Percentiles rank a stretch among this genome's conserved stretches.
phyloP scores from a whole-genome alignment of 257 asterid genomes.

The Solanum piurae region DNA sequence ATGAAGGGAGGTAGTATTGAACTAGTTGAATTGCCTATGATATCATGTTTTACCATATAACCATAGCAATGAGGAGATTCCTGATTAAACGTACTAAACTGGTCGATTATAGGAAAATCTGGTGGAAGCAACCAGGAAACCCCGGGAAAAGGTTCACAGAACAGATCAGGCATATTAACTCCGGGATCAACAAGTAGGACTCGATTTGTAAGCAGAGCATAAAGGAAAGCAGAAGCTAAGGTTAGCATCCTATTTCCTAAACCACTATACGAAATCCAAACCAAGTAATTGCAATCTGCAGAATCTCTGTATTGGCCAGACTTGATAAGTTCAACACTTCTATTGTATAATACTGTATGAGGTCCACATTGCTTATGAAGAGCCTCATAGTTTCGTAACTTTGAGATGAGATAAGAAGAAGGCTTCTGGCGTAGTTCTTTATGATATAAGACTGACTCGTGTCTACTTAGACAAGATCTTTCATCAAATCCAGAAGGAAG shows the following conservation, averaged over 20 bases:
- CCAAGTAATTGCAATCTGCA: constrained; percentile 50
- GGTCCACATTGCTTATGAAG: constrained; percentile 75
- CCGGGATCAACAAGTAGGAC: constrained; percentile 66
- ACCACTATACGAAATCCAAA: constrained; percentile 69
- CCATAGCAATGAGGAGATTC: constrained; percentile 47
- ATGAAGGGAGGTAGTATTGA: constrained; percentile 17
- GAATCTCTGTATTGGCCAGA: constrained; percentile 12
- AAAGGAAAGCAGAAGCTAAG: constrained; percentile 65
- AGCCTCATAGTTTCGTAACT: constrained; percentile 53
- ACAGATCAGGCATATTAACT: constrained; percentile 50
- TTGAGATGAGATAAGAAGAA: constrained; percentile 60
- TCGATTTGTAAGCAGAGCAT: constrained; percentile 63
- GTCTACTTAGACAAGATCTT: constrained; percentile 60
- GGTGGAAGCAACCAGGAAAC: constrained; percentile 67
- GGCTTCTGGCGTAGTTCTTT: constrained; percentile 23
- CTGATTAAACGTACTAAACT: constrained; percentile 29
- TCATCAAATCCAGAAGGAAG: constrained; percentile 55
- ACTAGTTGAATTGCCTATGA: constrained; percentile 6
- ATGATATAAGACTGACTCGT: constrained; percentile 36
- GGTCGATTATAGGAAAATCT: constrained; percentile 40
- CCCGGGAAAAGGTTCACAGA: constrained; percentile 82
- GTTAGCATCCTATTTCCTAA: constrained; percentile 65
- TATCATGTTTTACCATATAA: constrained; percentile 32
- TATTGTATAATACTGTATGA: constrained; percentile 42
- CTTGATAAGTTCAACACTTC: constrained; percentile 33